Percentiles rank a stretch among this genome's conserved stretches.
Evolutionary conservation across 352 stramenopile genomes (phyloP).

Genomic region (Pythium phragmiticola): DNA sequence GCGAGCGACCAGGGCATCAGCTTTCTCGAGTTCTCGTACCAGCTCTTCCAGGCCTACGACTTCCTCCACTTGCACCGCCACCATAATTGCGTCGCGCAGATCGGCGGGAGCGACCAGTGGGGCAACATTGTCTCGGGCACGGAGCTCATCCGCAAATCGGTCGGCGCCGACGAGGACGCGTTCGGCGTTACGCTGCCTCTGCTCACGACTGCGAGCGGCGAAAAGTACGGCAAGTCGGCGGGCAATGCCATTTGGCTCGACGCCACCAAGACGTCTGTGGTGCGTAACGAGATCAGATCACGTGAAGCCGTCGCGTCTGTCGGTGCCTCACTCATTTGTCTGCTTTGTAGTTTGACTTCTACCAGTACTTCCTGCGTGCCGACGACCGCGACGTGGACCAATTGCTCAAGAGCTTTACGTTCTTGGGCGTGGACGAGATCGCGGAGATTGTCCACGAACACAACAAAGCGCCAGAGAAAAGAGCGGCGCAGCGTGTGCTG

Average conservation of each 20-base stretch:
- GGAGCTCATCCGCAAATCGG: slow-evolving; percentile 94
- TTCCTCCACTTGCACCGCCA: slow-evolving; percentile 95
- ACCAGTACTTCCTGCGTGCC: slow-evolving; percentile 90
- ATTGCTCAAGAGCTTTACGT: slow-evolving; percentile 98
- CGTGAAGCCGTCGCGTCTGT: not conserved
- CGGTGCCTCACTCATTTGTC: not conserved
- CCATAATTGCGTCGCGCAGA: slow-evolving; percentile 93
- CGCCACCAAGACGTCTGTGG: slow-evolving; percentile 89
- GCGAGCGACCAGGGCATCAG: slow-evolving; percentile 94
- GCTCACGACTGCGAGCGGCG: slow-evolving; percentile 95
- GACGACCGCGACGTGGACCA: slow-evolving; percentile 93
- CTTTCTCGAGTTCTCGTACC: slow-evolving; percentile 99
- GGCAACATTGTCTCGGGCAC: slow-evolving; percentile 98
- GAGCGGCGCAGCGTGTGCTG: slow-evolving; percentile 65
- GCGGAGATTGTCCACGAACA: slow-evolving; percentile 81
- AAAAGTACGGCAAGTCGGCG: slow-evolving; percentile 99
- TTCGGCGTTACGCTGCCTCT: slow-evolving; percentile 96
- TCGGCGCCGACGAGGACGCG: slow-evolving; percentile 58
- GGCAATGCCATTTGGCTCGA: slow-evolving; percentile 98
- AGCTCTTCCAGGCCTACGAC: slow-evolving; percentile 98
- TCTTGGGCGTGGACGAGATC: slow-evolving; percentile 94
- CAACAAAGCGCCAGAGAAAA: slow-evolving; percentile 74
- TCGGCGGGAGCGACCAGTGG: slow-evolving; percentile 99
- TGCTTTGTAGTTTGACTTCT: slow-evolving; percentile 85
- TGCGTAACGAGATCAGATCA: slow-evolving; percentile 60